Evolutionary conservation across 2,329 filamentous ascomycete species (phyloP).

Genomic region (Pestalotiopsis sp.): DNA sequence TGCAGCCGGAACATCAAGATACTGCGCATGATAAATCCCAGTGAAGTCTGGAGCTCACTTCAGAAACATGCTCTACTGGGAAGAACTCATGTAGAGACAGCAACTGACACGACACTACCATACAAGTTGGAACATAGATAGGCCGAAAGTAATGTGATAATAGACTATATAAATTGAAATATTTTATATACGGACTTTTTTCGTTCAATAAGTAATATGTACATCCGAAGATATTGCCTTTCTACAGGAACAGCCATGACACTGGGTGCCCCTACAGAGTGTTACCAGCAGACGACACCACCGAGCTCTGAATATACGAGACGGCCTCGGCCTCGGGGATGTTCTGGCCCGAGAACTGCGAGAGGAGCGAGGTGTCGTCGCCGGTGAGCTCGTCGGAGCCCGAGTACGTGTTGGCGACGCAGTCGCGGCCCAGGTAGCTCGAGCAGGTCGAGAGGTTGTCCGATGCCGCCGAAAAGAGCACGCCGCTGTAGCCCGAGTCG

Average conservation of each 20-base stretch:
- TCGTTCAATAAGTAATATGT: neutral
- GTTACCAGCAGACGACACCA: neutral
- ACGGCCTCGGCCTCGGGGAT: slow-evolving; percentile 6
- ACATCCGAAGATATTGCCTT: neutral
- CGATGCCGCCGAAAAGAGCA: slow-evolving; percentile 26
- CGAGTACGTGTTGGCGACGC: slow-evolving; percentile 9
- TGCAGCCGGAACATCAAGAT: too few species aligned
- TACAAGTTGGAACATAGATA: too few species aligned
- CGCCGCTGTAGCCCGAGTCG: slow-evolving; percentile 22
- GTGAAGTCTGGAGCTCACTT: too few species aligned
- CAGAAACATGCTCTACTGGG: too few species aligned
- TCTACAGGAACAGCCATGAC: neutral
- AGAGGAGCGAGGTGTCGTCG: slow-evolving; percentile 5
- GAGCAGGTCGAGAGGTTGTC: slow-evolving; percentile 15
- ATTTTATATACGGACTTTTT: neutral
- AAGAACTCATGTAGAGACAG: too few species aligned
- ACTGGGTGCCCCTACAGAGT: neutral
- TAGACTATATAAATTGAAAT: neutral
- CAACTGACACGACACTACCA: too few species aligned
- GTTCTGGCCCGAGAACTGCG: neutral
- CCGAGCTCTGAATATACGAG: neutral
- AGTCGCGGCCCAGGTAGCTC: slow-evolving; percentile 10
- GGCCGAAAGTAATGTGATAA: too few species aligned
- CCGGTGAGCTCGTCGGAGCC: slow-evolving; percentile 11
- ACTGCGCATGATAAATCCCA: too few species aligned